A percentile compares a stretch with the other conserved stretches of the same genome.
Evolutionary conservation across 495 filamentous ascomycete genomes (phyloP).

Genomic region (Usnea hakonensis): DNA sequence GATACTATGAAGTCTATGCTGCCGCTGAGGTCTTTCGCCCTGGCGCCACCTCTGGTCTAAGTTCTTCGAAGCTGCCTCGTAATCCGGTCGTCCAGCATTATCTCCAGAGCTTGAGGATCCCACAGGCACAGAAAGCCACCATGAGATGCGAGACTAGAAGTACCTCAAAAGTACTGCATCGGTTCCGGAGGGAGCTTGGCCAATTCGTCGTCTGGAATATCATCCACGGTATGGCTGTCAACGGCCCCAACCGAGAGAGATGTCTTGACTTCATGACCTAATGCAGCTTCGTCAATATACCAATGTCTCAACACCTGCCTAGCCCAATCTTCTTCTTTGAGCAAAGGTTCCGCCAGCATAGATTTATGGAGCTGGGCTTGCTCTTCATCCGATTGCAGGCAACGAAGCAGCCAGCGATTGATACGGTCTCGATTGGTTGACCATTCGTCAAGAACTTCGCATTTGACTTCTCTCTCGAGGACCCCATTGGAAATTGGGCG

Average conservation of each 20-base stretch:
- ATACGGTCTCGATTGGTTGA: conserved; percentile 13
- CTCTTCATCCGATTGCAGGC: conserved; percentile 3
- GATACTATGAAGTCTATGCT: too few species aligned
- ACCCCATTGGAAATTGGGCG: not conserved
- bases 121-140: not conserved
- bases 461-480: not conserved
- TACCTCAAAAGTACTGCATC: not conserved
- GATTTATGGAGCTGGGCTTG: conserved; percentile 13
- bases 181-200: not conserved
- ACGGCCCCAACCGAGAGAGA: conserved; percentile 15
- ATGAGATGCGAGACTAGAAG: not conserved
- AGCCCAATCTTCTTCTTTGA: conserved; percentile 10
- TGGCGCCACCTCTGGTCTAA: too few species aligned
- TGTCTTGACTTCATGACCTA: conserved; percentile 3
- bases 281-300: conserved; percentile 16
- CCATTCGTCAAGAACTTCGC: conserved; percentile 11
- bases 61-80: too few species aligned
- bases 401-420: conserved; percentile 17
- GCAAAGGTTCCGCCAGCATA: not conserved
- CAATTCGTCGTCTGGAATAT: not conserved
- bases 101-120: not conserved
- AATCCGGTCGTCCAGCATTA: not conserved
- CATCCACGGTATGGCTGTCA: conserved; percentile 6
- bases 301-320: conserved; percentile 23
- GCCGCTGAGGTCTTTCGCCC: too few species aligned